Evolutionary conservation across 768 basidiomycete genomes (phyloP).

Genomic region (Collybiopsis luxurians): DNA sequence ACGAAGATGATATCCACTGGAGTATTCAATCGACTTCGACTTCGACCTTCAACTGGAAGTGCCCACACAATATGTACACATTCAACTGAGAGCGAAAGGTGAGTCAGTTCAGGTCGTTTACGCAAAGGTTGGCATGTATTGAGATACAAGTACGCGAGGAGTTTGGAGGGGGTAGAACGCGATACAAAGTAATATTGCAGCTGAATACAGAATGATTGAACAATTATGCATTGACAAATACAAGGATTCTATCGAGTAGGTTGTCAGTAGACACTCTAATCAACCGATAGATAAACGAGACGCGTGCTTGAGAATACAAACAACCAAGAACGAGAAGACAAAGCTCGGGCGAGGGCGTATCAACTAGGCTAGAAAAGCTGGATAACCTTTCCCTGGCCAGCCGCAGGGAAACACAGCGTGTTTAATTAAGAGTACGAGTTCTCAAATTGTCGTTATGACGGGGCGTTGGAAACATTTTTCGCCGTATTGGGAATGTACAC

Average conservation of each 20-base stretch:
- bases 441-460: no score
- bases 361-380: conserved; percentile 7
- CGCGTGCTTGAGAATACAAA: conserved; percentile 22
- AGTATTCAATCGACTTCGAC: conserved; percentile 16
- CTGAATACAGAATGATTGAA: conserved; percentile 12
- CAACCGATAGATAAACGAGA: background rate
- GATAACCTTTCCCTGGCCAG: conserved; percentile 20
- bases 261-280: background rate
- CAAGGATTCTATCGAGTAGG: conserved; percentile 22
- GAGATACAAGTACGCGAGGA: conserved; percentile 31
- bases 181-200: conserved; percentile 30
- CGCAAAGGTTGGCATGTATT: conserved; percentile 13
- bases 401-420: conserved; percentile 25
- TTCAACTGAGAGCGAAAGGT: conserved; percentile 18
- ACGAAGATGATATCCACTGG: conserved; percentile 22
- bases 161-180: conserved; percentile 21
- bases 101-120: background rate
- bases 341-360: conserved; percentile 21
- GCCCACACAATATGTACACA: conserved; percentile 27
- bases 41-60: conserved; percentile 8
- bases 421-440: no score
- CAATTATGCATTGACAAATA: conserved; percentile 27
- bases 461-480: no score
- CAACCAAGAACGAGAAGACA: conserved; percentile 24
- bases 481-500: no score